Conservation (phyloP, 768 basidiomycete species). For the Butyriboletus loyo region DNA sequence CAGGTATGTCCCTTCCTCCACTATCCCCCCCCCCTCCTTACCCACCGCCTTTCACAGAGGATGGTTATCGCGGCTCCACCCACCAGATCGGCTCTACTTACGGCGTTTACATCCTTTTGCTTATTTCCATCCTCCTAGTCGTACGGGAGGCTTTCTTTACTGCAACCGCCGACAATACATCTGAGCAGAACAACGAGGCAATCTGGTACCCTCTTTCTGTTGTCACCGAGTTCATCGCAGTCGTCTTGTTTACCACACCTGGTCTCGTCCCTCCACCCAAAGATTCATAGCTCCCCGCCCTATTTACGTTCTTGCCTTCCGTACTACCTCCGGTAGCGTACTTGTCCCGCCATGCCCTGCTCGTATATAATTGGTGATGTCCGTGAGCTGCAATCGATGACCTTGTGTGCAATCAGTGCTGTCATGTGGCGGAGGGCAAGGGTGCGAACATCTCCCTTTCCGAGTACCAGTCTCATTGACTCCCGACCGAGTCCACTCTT, state of each 20-base stretch:
- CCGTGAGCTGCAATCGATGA: not conserved
- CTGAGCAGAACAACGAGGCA: conserved; percentile 25
- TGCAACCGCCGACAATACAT: conserved; percentile 17
- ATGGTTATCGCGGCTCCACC: not conserved
- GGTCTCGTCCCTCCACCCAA: conserved; percentile 30
- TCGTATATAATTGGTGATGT: not conserved
- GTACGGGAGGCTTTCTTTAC: conserved; percentile 31
- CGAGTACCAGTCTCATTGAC: not conserved
- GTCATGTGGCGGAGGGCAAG: conserved; percentile 23
- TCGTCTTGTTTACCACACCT: conserved; percentile 25
- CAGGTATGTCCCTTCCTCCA: not conserved
- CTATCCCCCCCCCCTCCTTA: not conserved
- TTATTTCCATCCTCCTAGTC: conserved; percentile 25
- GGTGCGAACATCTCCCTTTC: conserved; percentile 18
- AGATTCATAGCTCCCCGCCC: not conserved
- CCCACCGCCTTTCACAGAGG: conserved; percentile 3
- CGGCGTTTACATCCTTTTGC: conserved; percentile 22
- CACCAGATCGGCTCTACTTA: conserved; percentile 14
- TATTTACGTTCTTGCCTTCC: not conserved
- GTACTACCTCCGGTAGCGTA: conserved; percentile 7
- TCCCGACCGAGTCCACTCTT: not conserved
- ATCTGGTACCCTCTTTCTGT: conserved; percentile 34
- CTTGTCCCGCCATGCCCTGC: not conserved
- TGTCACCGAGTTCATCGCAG: conserved; percentile 31
- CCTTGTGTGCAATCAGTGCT: not conserved